Evolutionary conservation across 441 rosid species (phyloP).

Genomic region (Erodium texanum): DNA sequence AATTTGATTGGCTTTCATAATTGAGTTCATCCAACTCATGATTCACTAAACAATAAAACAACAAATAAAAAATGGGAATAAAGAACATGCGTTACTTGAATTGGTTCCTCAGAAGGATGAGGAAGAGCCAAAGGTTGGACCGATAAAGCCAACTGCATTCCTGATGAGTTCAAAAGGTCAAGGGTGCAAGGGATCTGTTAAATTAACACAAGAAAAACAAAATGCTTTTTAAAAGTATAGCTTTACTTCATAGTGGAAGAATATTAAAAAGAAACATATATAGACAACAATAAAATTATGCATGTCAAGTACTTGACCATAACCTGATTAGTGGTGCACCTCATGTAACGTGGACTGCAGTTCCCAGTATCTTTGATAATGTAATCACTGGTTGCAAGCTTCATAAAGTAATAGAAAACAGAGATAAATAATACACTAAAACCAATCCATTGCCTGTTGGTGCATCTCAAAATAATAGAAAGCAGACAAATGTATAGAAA

Average conservation of each 20-base stretch:
- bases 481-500: too few species aligned
- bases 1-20: too few species aligned
- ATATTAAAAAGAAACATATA: too few species aligned
- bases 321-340: slow-evolving; percentile 78
- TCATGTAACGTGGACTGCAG: slow-evolving; percentile 74
- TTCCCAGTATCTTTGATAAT: slow-evolving; percentile 54
- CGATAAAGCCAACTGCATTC: slow-evolving; percentile 62
- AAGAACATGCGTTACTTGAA: too few species aligned
- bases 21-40: too few species aligned
- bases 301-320: neutral
- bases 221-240: neutral
- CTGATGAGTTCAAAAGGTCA: slow-evolving; percentile 67
- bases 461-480: too few species aligned
- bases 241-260: too few species aligned
- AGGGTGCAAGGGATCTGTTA: slow-evolving; percentile 66
- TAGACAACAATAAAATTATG: neutral
- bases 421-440: too few species aligned
- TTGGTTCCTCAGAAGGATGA: slow-evolving; percentile 75
- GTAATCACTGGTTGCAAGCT: slow-evolving; percentile 54
- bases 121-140: slow-evolving; percentile 76
- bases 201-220: slow-evolving; percentile 9
- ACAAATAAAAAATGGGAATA: too few species aligned
- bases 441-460: too few species aligned
- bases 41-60: too few species aligned
- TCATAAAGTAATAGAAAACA: slow-evolving; percentile 1